Base-by-base conservation (phyloP, 495 filamentous ascomycete species). In the Parathielavia appendiculata region DNA sequence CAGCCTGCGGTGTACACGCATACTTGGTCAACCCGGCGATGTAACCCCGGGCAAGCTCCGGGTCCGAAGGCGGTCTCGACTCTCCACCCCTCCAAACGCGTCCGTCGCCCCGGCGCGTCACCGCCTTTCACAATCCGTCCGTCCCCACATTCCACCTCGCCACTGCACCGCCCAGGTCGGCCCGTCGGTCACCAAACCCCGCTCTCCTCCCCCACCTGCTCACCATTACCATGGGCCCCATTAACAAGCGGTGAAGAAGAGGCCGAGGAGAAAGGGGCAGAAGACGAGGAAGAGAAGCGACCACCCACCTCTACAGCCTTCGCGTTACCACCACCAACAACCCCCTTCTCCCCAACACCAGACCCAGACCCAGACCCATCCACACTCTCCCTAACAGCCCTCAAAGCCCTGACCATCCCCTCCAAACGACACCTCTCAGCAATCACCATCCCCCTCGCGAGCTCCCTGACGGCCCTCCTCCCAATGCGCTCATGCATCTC, bases 401-500 rank as follows among this genome's bases (percentile, higher is more conserved):
- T 78, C 49, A 91, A 60, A 19, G 89, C 89, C 71, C 92, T 82
- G 73, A 80, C 85, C 73, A 99, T 82, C 13, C 88, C 82, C 63
- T 92, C 89, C 53, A 95, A 75, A 58, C 90, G 79, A 68, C 89
- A 85, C 60, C 78, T 83, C 73, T 99, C 95, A 35, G 77, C 72
- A 8, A 92, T 81, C 36, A 97, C 72, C 77, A 89, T 89, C 53
- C 84, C 83, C 71, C 78, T 83, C 38, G 87, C 92, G 64, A 95
- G 83, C 16, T 87, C 81, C 59, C 78, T 81, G 39, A 97, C 83
- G 4, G 88, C 87, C 60, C 81, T 83, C 30, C 83, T 75, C 3
- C 87, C 91, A 72, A 90, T 80, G 62, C 82, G 83, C 62, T 86
- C 90, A 51, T 91, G 84, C 76, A 89, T 83, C 14, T 93, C 90